These are phyloP conservation scores for Aquilaria malaccensis DNA, from an alignment of 345 rosid genomes.

Conservation along the genomic window DNA sequence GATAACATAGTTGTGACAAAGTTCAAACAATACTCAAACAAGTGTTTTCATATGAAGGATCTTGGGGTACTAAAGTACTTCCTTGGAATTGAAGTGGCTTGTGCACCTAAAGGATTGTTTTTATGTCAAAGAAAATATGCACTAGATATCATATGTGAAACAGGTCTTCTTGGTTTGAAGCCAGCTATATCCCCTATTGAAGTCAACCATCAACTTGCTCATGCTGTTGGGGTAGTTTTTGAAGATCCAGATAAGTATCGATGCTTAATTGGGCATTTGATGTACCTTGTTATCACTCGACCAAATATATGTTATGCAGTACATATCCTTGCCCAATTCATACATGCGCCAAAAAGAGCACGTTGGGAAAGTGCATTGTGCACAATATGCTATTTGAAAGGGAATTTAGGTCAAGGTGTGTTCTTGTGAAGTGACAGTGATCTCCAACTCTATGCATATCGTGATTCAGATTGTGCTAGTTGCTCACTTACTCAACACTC, in stretches of 20 bases:
- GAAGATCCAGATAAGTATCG: neutral
- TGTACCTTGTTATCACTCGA: slow-evolving; percentile 3
- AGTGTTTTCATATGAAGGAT: neutral
- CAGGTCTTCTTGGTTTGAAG: neutral
- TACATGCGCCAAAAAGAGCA: neutral
- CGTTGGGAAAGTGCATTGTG: neutral
- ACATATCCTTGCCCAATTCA: slow-evolving; percentile 6
- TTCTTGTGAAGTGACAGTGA: neutral
- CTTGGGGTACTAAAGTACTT: slow-evolving; percentile 1
- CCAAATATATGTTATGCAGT: slow-evolving; percentile 5
- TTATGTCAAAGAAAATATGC: slow-evolving; percentile 1
- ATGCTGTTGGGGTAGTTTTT: neutral
- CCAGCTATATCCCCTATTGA: neutral
- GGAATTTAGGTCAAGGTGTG: neutral
- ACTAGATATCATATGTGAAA: neutral
- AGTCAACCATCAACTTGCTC: neutral
- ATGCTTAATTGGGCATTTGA: slow-evolving; percentile 4
- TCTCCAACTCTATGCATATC: neutral
- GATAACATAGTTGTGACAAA: neutral
- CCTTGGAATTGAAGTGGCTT: neutral
- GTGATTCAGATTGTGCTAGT: neutral
- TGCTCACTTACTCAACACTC: neutral
- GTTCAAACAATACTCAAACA: neutral
- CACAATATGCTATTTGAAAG: neutral
- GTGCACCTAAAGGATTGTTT: neutral